These are phyloP conservation scores for Hevea brasiliensis DNA, from an alignment of 345 rosid species.

Conservation along the genomic window DNA sequence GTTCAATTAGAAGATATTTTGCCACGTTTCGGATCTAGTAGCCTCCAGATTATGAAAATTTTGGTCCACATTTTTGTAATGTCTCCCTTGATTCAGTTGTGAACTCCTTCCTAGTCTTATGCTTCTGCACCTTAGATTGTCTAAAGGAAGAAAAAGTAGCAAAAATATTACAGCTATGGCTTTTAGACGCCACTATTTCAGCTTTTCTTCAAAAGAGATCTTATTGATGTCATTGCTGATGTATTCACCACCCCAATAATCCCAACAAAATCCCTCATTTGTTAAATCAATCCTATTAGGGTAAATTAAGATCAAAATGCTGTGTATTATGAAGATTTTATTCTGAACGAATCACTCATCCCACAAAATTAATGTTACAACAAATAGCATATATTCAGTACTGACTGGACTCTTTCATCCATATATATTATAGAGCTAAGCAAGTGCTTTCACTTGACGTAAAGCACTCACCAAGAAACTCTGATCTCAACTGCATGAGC, in stretches of 20 bases:
- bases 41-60: too few species aligned
- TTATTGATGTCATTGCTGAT: too few species aligned
- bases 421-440: slow-evolving; percentile 24
- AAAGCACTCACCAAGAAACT: slow-evolving; percentile 65
- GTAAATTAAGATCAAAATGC: not conserved
- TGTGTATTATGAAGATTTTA: not conserved
- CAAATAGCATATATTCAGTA: not conserved
- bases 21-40: too few species aligned
- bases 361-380: not conserved
- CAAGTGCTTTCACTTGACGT: slow-evolving; percentile 39
- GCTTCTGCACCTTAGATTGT: too few species aligned
- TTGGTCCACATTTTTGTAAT: too few species aligned
- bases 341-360: not conserved
- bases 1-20: too few species aligned
- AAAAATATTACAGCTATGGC: too few species aligned
- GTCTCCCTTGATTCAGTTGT: too few species aligned
- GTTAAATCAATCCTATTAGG: not conserved
- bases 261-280: too few species aligned
- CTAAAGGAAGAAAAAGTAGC: too few species aligned
- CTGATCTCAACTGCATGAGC: slow-evolving; percentile 84
- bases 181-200: not conserved
- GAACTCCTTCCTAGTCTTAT: too few species aligned
- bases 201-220: not conserved
- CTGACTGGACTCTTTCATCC: not conserved
- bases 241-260: too few species aligned